Base-by-base conservation (phyloP, 176 grass and related monocot genomes). In the Oropetium thomaeum region DNA sequence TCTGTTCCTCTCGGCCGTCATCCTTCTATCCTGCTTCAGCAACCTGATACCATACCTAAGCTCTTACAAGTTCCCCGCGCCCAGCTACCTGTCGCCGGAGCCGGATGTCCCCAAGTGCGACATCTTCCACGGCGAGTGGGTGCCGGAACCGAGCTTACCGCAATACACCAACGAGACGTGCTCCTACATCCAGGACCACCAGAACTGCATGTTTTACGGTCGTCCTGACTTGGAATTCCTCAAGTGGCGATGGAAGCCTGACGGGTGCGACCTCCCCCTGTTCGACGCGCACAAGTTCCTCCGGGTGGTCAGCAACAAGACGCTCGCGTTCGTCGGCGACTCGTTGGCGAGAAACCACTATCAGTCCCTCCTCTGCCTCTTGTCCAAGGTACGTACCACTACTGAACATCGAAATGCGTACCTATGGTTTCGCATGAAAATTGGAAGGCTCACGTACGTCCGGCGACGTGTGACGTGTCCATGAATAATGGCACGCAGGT, bases 71-170 rank as follows among this genome's bases (percentile, higher is more conserved):
- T 13, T 83, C 39, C 41, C 60, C 22, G 11, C 52, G 66, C 57
- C 65, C 32, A 10, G 6, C 26, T 64, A 71, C 83, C 5, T 79
- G 8, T 37, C 69, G 23, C 38, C 35, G 35, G 60, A 67, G 74
- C 42, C 71, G 34, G n/a, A n/a, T n/a, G 22, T 37, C 12, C 22
- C 32, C 71, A 76, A 29, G 65, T 88, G 86, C 64, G 81, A 88
- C 75, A 84, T 88, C 53, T 88, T 76, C 80, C 80, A 55, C 2
- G 86, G 86, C 35, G 81, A 88, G 62, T 88, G 86, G 86, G 81
- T 76, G 33, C 81, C 86, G 22, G 76, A 88, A 63, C 71, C 67
- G 15, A 47, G 53, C 63, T 47, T 70, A 69, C 81, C 86, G 62
- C 70, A 49, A 27, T 88, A 88, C 86, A 88, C 81, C 55, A 88